phyloP scores from a whole-genome alignment of 352 stramenopile genomes.

The Phytophthora pini region DNA sequence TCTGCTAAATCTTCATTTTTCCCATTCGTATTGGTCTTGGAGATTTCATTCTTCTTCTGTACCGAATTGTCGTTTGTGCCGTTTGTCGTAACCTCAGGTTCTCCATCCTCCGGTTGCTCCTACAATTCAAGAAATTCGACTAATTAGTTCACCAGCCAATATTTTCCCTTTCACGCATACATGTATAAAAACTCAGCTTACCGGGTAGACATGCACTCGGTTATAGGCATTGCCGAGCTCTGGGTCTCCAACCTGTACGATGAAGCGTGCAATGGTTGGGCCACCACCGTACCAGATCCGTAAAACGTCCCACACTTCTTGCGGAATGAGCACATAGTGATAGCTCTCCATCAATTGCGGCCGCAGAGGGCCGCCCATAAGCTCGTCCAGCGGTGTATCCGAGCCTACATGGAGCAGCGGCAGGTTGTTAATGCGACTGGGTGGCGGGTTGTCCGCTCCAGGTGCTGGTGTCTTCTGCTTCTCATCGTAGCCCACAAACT shows the following conservation, averaged over 20 bases:
- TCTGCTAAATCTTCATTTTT: conserved; percentile 20
- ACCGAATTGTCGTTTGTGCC: conserved; percentile 2
- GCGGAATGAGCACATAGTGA: conserved; percentile 74
- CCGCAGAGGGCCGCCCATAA: conserved; percentile 71
- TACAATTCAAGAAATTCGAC: conserved; percentile 12
- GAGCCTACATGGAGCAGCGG: conserved; percentile 61
- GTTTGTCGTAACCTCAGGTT: conserved; percentile 25
- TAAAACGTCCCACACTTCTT: conserved; percentile 83
- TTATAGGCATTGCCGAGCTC: conserved; percentile 66
- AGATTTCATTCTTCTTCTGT: conserved; percentile 21
- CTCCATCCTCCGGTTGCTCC: conserved; percentile 48
- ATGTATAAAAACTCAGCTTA: conserved; percentile 16
- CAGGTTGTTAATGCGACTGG: conserved; percentile 71
- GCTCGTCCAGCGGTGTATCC: conserved; percentile 58
- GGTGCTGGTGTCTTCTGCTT: conserved; percentile 15
- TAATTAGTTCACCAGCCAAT: no score
- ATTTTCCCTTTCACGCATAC: no score
- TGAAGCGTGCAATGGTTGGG: conserved; percentile 76
- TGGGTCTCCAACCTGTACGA: conserved; percentile 67
- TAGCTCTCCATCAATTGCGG: conserved; percentile 77
- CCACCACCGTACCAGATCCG: conserved; percentile 73
- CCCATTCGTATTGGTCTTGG: conserved; percentile 17
- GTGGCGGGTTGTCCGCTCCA: conserved; percentile 25
- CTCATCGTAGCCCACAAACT: conserved; percentile 70
- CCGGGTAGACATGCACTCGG: conserved; percentile 79